Evolutionary conservation across 2,329 filamentous ascomycete species (phyloP).

Genomic region (Alternaria ventricosa): DNA sequence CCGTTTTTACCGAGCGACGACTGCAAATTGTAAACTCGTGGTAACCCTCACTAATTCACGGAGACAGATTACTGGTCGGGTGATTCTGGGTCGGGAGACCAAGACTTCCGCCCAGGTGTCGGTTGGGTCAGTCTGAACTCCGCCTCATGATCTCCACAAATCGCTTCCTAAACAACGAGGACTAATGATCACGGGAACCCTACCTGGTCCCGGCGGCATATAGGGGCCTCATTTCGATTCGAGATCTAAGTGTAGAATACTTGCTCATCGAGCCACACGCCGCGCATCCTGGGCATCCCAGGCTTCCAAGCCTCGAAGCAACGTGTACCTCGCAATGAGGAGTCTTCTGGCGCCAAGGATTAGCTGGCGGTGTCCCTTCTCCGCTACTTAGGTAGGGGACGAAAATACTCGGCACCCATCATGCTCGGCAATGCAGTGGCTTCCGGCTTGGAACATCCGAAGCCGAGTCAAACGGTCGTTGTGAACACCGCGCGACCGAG

Average conservation of each 20-base stretch:
- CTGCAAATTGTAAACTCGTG: neutral
- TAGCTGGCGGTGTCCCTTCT: neutral
- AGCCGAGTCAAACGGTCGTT: constrained; percentile 4
- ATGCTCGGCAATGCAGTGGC: constrained; percentile 27
- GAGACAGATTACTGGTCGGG: constrained; percentile 5
- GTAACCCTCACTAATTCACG: constrained; percentile 2
- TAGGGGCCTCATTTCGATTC: neutral
- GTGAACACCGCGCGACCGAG: neutral
- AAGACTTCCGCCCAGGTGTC: constrained; percentile 1
- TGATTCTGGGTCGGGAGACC: constrained; percentile 3
- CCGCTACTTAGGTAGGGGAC: constrained; percentile 18
- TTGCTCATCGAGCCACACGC: neutral
- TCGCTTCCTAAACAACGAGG: constrained; percentile 1
- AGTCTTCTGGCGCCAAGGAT: constrained; percentile 10
- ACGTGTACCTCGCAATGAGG: constrained; percentile 12
- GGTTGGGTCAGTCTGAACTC: constrained; percentile 11
- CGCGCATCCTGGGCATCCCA: neutral
- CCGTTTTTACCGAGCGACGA: neutral
- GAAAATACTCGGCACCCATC: constrained; percentile 24
- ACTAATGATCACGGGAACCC: constrained; percentile 5
- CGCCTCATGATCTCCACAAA: constrained; percentile 19
- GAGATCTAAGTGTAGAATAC: neutral
- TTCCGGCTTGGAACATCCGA: constrained; percentile 22
- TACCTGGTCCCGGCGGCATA: neutral
- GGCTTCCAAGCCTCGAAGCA: constrained; percentile 19